A percentile compares a stretch with the other conserved stretches of the same genome.
phyloP scores from a whole-genome alignment of 345 rosid species.

The Cardamine chenopodiifolia region DNA sequence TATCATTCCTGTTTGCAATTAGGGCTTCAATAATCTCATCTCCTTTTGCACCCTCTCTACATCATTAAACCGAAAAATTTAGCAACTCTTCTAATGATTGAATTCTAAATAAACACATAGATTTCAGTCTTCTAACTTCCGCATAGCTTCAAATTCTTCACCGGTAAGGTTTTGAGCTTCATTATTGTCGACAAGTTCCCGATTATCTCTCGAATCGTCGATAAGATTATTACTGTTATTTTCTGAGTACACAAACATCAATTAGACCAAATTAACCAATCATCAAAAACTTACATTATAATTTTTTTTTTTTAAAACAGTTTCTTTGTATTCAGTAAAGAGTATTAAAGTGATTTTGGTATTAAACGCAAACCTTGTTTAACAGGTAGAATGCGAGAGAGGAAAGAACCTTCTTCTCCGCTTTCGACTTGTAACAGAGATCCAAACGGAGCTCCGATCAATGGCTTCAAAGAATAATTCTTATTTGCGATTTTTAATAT shows the following conservation, averaged over 20 bases:
- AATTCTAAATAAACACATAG: neutral
- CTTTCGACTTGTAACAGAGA: constrained; percentile 76
- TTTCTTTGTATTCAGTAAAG: neutral
- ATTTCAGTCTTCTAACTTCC: constrained; percentile 49
- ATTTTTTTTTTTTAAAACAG: neutral
- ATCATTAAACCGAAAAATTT: constrained; percentile 23
- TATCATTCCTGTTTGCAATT: constrained; percentile 86
- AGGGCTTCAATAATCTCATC: constrained; percentile 88
- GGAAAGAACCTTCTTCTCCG: constrained; percentile 58
- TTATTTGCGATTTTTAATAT: constrained; percentile 72
- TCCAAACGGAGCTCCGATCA: constrained; percentile 87
- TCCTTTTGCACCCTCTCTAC: constrained; percentile 89
- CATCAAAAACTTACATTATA: neutral
- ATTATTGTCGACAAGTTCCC: constrained; percentile 77
- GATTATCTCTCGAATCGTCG: constrained; percentile 67
- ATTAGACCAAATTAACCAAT: constrained; percentile 14
- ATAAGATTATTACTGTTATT: constrained; percentile 45
- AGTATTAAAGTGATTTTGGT: constrained; percentile 8
- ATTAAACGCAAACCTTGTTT: constrained; percentile 52
- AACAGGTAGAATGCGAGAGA: constrained; percentile 56
- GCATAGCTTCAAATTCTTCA: constrained; percentile 81
- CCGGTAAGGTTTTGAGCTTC: constrained; percentile 78
- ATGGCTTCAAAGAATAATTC: constrained; percentile 63
- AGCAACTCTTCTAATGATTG: neutral
- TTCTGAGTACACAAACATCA: constrained; percentile 37